Conservation (phyloP, 768 basidiomycete genomes). For the Mycena olivaceomarginata region DNA sequence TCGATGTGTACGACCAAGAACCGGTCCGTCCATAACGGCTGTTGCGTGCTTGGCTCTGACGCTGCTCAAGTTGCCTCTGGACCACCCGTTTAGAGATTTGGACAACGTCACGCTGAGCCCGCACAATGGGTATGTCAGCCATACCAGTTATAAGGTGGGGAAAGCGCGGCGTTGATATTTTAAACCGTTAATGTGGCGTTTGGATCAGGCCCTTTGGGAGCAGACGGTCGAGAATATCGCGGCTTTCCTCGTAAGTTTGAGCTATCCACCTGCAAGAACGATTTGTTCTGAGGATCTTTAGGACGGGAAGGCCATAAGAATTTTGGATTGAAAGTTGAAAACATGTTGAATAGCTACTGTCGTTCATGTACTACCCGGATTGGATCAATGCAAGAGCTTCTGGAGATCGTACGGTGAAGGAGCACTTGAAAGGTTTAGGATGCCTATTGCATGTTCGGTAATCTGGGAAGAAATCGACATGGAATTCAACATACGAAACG, state of each 20-base stretch:
- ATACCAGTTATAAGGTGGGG: constrained; percentile 70
- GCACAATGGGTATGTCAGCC: constrained; percentile 75
- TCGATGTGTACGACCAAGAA: constrained; percentile 82
- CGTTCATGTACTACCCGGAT: neutral
- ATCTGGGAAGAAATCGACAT: neutral
- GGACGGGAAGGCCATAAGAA: constrained; percentile 58
- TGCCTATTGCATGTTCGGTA: constrained; percentile 40
- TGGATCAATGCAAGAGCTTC: constrained; percentile 43
- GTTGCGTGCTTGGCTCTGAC: neutral
- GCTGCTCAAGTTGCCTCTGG: constrained; percentile 61
- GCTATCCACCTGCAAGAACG: neutral
- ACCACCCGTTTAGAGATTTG: constrained; percentile 70
- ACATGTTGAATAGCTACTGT: neutral
- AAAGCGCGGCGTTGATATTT: neutral
- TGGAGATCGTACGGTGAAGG: constrained; percentile 45
- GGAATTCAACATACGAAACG: constrained; percentile 26
- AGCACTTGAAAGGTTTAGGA: constrained; percentile 48
- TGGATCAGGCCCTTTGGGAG: constrained; percentile 66
- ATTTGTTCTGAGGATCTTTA: neutral
- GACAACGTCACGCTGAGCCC: constrained; percentile 77
- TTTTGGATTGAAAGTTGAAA: constrained; percentile 19
- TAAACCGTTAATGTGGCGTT: neutral
- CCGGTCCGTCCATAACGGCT: constrained; percentile 54
- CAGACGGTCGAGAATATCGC: constrained; percentile 77
- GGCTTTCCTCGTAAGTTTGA: constrained; percentile 60